phyloP scores from a whole-genome alignment of 2,329 filamentous ascomycete species.

The Venturia carpophila region DNA sequence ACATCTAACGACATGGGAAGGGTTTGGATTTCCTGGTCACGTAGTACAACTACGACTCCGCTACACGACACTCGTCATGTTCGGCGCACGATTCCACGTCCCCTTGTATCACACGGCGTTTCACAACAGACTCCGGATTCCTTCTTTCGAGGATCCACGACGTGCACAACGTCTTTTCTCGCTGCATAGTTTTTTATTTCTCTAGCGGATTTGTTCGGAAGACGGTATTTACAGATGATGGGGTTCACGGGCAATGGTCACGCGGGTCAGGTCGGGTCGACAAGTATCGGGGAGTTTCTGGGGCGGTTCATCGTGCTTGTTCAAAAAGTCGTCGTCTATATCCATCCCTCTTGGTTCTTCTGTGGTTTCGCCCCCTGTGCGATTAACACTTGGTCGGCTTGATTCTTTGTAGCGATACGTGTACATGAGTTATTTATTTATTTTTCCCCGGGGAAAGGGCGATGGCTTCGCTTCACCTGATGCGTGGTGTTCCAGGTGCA shows the following conservation, averaged over 20 bases:
- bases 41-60: neutral
- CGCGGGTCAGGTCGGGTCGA: neutral
- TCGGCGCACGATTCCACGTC: neutral
- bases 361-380: neutral
- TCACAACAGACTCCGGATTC: neutral
- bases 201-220: neutral
- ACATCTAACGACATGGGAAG: neutral
- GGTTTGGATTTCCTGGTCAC: slow-evolving; percentile 8
- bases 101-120: neutral
- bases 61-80: neutral
- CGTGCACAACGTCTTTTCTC: neutral
- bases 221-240: neutral
- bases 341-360: neutral
- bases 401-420: neutral
- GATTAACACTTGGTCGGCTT: neutral
- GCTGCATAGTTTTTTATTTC: neutral
- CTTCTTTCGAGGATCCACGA: neutral
- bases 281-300: neutral
- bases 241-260: neutral
- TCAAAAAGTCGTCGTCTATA: slow-evolving; percentile 4
- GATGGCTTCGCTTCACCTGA: too few relatives aligned
- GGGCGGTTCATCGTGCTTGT: neutral
- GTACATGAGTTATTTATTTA: too few relatives aligned
- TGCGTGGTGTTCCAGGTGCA: too few relatives aligned
- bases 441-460: too few relatives aligned